Evolutionary conservation across 345 rosid genomes (phyloP).

Genomic region (Lumnitzera racemosa): DNA sequence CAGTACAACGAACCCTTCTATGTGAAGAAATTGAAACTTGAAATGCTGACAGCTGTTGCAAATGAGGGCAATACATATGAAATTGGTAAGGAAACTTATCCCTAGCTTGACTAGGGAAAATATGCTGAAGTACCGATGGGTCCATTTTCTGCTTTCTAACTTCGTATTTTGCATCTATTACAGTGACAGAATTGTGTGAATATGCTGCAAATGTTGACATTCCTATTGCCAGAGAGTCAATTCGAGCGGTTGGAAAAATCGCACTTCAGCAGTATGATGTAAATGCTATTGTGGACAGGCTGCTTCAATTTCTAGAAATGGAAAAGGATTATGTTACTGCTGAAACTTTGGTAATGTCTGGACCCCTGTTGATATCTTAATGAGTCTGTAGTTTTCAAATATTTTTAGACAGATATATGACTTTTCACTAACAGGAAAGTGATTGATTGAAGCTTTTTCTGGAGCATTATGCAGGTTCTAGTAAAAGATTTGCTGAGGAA

Average conservation of each 20-base stretch:
- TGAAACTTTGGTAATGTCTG: conserved; percentile 70
- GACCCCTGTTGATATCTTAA: too few species aligned
- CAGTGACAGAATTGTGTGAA: conserved; percentile 97
- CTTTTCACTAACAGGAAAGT: background rate
- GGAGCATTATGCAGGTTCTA: conserved; percentile 53
- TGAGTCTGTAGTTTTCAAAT: too few species aligned
- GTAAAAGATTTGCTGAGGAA: conserved; percentile 94
- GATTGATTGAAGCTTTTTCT: conserved; percentile 9
- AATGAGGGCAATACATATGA: conserved; percentile 97
- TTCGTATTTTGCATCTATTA: conserved; percentile 14
- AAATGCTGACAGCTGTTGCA: conserved; percentile 99
- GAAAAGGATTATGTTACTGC: conserved; percentile 99
- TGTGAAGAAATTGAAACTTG: conserved; percentile 97
- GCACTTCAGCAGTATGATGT: conserved; percentile 99
- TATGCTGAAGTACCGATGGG: conserved; percentile 9
- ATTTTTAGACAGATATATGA: too few species aligned
- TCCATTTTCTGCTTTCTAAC: conserved; percentile 9
- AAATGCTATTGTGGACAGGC: conserved; percentile 99
- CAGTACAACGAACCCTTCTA: conserved; percentile 95
- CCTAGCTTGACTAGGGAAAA: background rate
- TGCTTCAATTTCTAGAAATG: conserved; percentile 98
- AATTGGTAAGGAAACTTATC: conserved; percentile 57
- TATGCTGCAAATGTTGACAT: conserved; percentile 99
- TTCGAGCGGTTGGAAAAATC: conserved; percentile 96
- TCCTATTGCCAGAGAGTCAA: conserved; percentile 93